Conservation (phyloP, 2,329 filamentous ascomycete species). For the Fusarium albidum region DNA sequence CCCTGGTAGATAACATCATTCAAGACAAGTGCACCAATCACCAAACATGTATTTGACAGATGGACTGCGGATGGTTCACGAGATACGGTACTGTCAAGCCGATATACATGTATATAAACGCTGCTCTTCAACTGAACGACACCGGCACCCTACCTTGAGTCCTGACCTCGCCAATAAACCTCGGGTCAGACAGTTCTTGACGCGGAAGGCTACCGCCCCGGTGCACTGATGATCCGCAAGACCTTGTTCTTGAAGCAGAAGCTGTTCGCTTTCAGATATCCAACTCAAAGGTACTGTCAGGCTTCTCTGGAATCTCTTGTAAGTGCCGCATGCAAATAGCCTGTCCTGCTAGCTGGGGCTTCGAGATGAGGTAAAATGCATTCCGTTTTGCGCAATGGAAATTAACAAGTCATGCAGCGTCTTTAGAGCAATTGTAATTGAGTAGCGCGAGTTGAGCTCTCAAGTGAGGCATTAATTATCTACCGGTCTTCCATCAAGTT, state of each 20-base stretch:
- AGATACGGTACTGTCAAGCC: no score
- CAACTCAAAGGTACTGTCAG: constrained; percentile 45
- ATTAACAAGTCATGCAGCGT: no score
- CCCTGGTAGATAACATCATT: no score
- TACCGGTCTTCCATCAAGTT: no score
- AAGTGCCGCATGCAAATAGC: constrained; percentile 49
- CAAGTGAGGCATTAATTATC: no score
- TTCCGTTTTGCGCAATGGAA: neutral
- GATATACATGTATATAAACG: neutral
- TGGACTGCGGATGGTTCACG: no score
- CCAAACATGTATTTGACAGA: no score
- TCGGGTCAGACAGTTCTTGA: constrained; percentile 43
- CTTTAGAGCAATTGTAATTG: no score
- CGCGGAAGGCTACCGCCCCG: constrained; percentile 46
- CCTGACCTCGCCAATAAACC: constrained; percentile 46
- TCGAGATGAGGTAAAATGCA: constrained; percentile 13
- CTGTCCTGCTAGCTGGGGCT: constrained; percentile 27
- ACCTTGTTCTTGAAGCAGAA: constrained; percentile 52
- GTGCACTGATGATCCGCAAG: constrained; percentile 46
- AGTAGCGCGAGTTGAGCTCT: no score
- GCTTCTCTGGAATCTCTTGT: constrained; percentile 46
- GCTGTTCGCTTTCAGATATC: constrained; percentile 50
- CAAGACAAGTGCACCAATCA: no score
- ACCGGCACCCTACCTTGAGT: constrained; percentile 28
- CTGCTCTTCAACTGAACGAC: constrained; percentile 4